Evolutionary conservation across 108 stramenopile genomes (phyloP).

Genomic region (Cyclotella baltica): DNA sequence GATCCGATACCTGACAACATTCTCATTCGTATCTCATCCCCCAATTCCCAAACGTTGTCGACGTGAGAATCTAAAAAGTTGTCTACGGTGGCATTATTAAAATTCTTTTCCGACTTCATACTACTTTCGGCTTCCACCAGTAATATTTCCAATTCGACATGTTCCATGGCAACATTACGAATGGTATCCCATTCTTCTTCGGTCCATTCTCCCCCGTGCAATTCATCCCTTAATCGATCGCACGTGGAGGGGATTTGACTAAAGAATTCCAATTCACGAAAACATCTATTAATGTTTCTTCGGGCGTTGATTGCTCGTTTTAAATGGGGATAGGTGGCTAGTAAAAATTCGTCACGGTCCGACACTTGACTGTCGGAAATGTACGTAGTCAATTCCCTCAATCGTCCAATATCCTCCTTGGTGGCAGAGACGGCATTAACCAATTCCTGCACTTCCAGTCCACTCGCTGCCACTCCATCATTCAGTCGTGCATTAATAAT

Average conservation of each 20-base stretch:
- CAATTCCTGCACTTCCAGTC: conserved; percentile 87
- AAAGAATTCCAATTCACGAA: conserved; percentile 90
- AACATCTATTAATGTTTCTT: conserved; percentile 81
- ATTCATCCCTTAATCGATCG: conserved; percentile 84
- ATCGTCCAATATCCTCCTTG: conserved; percentile 80
- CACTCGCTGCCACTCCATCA: conserved; percentile 89
- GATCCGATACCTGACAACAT: conserved; percentile 81
- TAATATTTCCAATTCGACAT: conserved; percentile 89
- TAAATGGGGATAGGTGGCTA: conserved; percentile 81
- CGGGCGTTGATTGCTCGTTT: conserved; percentile 84
- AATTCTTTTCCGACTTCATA: conserved; percentile 67
- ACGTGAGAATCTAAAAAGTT: conserved; percentile 84
- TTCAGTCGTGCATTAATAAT: conserved; percentile 87
- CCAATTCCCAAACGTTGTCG: conserved; percentile 93
- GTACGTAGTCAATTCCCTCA: conserved; percentile 88
- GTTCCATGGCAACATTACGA: conserved; percentile 82
- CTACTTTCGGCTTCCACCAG: conserved; percentile 88
- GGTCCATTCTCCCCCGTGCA: conserved; percentile 86
- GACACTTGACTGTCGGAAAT: conserved; percentile 63
- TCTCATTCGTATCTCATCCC: conserved; percentile 88
- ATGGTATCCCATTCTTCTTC: conserved; percentile 85
- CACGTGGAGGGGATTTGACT: conserved; percentile 85
- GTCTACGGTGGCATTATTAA: conserved; percentile 79
- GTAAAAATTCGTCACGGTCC: conserved; percentile 60
- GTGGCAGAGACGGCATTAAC: conserved; percentile 86